Evolutionary conservation across 495 filamentous ascomycete genomes (phyloP).

Genomic region (Achaetomiella virescens): DNA sequence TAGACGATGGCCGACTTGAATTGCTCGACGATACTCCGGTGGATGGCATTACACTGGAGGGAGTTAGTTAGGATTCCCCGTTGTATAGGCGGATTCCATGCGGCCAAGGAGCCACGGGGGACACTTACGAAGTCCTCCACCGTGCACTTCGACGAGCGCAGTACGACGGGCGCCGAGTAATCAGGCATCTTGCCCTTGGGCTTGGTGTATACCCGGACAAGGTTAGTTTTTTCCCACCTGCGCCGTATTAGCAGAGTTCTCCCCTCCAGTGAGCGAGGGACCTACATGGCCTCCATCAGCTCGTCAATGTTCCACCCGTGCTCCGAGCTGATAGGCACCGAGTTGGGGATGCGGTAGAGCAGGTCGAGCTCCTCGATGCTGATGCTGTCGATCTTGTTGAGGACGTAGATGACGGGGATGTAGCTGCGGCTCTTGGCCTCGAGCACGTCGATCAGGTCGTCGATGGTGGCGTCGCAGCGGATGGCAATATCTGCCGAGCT

Average conservation of each 20-base stretch:
- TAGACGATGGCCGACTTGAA: slow-evolving; percentile 96
- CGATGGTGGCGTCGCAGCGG: slow-evolving; percentile 79
- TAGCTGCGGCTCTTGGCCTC: slow-evolving; percentile 94
- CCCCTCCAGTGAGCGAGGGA: slow-evolving; percentile 19
- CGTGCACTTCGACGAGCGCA: slow-evolving; percentile 72
- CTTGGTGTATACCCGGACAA: slow-evolving; percentile 94
- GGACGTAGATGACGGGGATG: slow-evolving; percentile 94
- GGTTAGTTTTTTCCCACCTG: slow-evolving; percentile 82
- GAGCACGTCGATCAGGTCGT: slow-evolving; percentile 90
- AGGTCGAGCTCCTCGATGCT: slow-evolving; percentile 95
- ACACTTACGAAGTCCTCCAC: slow-evolving; percentile 91
- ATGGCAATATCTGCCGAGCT: slow-evolving; percentile 96
- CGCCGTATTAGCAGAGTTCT: slow-evolving; percentile 28
- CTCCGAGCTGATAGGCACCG: slow-evolving; percentile 93
- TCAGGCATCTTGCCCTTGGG: slow-evolving; percentile 93
- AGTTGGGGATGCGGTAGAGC: slow-evolving; percentile 92
- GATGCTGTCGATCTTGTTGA: slow-evolving; percentile 99
- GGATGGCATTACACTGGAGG: slow-evolving; percentile 85
- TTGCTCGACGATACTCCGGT: slow-evolving; percentile 90
- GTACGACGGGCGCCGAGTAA: slow-evolving; percentile 85
- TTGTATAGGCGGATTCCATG: neutral
- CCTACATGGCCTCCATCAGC: slow-evolving; percentile 83
- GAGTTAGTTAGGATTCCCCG: slow-evolving; percentile 23
- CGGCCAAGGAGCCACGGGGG: slow-evolving; percentile 2
- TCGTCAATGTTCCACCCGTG: slow-evolving; percentile 99